Evolutionary conservation across 2,329 filamentous ascomycete genomes (phyloP), one percentile per base, ranked within the genome.

Genomic region (Monilinia polystroma): DNA sequence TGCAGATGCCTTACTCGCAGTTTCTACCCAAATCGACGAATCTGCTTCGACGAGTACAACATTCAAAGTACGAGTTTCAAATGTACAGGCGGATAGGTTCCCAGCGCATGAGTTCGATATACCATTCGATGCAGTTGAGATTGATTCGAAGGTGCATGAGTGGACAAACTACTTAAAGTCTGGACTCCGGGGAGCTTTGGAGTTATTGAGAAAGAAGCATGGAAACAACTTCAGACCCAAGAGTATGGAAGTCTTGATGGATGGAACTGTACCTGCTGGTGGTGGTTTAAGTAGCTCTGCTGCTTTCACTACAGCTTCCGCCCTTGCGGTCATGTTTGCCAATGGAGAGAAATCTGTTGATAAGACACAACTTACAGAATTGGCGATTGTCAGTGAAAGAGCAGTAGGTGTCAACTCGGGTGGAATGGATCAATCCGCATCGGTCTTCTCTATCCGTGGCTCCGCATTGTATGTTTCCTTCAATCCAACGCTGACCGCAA

Each of bases 161-260:
- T 99, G 95, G 95, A 91, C 92, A 67, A 99, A 98, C 78, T 99
- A 99, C 83, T 98, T 99, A 86, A 96, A 95, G 81, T 91, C 92
- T 64, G 95, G 95, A 0, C 82, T 98, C 60, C 83, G 87, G 47
- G 95, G 93, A 41, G 94, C 94, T 0, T 80, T 97, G 66, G 86
- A 91, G 73, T 82, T 96, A 68, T 81, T 99, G 70, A 84, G 87
- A 76, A 86, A 88, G 79, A 89, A 89, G 76, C 76, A 83, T 41
- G 85, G 85, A 45, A 71, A 75, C 4, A 80, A 79, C 57, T 90
- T 92, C 75, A 82, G 82, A 54, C 89, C 92, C 2, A 84, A 85
- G 59, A 90, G 90, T 74, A 92, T 99, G 89, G 87, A 96, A 72
- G 85, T 98, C 63, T 81, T 98, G 64, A 89, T 97, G 77, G 91